These are phyloP conservation scores for Phaseolus lunatus DNA, from an alignment of 306 rosid species.

Conservation along the genomic window DNA sequence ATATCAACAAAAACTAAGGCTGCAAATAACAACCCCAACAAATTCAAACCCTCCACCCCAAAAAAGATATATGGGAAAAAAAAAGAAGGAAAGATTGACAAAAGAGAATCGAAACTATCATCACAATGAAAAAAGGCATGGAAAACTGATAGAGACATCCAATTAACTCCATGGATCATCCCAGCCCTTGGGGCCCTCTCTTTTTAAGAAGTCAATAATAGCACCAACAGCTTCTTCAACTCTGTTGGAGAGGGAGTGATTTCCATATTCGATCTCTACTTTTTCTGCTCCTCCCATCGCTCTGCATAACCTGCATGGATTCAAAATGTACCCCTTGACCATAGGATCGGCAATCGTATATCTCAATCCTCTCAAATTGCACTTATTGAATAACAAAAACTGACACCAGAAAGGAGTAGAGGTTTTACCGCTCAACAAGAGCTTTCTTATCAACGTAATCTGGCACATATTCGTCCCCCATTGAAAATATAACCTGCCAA, in stretches of 20 bases:
- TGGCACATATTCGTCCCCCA: conserved; percentile 96
- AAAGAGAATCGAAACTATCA: conserved; percentile 25
- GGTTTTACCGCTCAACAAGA: conserved; percentile 77
- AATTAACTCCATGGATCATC: conserved; percentile 95
- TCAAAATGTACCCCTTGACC: conserved; percentile 23
- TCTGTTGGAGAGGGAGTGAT: conserved; percentile 96
- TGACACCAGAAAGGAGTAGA: conserved; percentile 25
- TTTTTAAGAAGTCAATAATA: conserved; percentile 78
- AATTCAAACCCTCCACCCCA: conserved; percentile 6
- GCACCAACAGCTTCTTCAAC: conserved; percentile 80
- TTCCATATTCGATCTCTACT: conserved; percentile 89
- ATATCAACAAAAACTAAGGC: conserved; percentile 50
- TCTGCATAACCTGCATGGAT: conserved; percentile 79
- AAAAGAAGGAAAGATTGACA: conserved; percentile 35
- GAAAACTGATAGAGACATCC: conserved; percentile 2
- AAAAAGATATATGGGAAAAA: conserved; percentile 28
- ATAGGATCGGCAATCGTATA: conserved; percentile 19
- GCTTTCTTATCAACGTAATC: conserved; percentile 94
- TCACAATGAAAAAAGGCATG: conserved; percentile 15
- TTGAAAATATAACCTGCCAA: conserved; percentile 88
- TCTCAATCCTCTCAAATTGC: conserved; percentile 13
- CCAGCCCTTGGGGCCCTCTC: conserved; percentile 98
- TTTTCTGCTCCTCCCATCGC: conserved; percentile 97
- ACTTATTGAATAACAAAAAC: conserved; percentile 4
- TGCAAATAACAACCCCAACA: conserved; percentile 43